phyloP scores from a whole-genome alignment of 2,329 filamentous ascomycete species.

The Westerdykella aurantiaca region DNA sequence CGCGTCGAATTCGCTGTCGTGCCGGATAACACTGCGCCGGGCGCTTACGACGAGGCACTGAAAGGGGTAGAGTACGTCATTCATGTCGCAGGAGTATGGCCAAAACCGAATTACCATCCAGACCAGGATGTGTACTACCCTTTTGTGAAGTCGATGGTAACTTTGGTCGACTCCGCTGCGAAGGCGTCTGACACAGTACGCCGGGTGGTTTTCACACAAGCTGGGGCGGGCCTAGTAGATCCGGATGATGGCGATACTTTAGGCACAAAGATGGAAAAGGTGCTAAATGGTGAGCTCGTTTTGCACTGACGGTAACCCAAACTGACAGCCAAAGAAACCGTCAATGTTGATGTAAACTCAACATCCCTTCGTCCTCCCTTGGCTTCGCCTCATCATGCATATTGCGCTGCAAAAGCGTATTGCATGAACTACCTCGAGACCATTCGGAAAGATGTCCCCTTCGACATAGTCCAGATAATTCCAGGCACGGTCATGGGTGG shows the following conservation, averaged over 20 bases:
- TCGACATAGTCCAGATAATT: conserved; percentile 29
- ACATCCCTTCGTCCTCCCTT: conserved; percentile 24
- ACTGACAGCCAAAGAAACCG: conserved; percentile 14
- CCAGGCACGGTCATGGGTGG: conserved; percentile 32
- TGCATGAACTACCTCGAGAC: conserved; percentile 28
- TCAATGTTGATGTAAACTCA: conserved; percentile 16
- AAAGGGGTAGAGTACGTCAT: conserved; percentile 20
- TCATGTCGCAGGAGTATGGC: conserved; percentile 33
- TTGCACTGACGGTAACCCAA: not conserved
- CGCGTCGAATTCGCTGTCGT: conserved; percentile 23
- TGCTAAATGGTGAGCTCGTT: conserved; percentile 16
- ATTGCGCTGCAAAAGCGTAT: conserved; percentile 30
- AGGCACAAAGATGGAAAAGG: conserved; percentile 22
- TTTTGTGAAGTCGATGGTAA: conserved; percentile 28
- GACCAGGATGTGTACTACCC: conserved; percentile 31
- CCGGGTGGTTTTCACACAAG: conserved; percentile 31
- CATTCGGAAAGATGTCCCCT: conserved; percentile 13
- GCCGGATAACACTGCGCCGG: conserved; percentile 21
- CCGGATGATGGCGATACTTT: conserved; percentile 29
- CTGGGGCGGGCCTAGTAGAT: conserved; percentile 28
- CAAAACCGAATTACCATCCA: conserved; percentile 26
- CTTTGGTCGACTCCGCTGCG: conserved; percentile 25
- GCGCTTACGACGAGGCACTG: conserved; percentile 26
- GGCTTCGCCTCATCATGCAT: conserved; percentile 27
- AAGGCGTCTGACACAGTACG: conserved; percentile 19